Percentiles rank a stretch among this genome's conserved stretches.
phyloP scores from a whole-genome alignment of 2,329 filamentous ascomycete genomes.

The Corinectria fuckeliana region DNA sequence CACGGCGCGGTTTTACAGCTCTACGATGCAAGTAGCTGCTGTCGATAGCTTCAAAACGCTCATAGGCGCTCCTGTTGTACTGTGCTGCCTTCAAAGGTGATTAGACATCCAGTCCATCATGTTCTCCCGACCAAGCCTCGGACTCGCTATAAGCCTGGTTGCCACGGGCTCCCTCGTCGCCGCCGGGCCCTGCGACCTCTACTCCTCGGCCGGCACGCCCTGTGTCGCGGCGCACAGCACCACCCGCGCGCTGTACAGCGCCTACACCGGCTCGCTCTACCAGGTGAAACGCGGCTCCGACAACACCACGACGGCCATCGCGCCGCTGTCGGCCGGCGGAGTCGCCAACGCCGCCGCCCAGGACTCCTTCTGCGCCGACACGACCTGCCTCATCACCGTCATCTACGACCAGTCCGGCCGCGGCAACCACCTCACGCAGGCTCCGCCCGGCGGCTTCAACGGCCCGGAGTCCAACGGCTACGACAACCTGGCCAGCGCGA shows the following conservation, averaged over 20 bases:
- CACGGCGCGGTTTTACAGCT: no score
- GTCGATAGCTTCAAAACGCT: no score
- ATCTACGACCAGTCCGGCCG: conserved; percentile 71
- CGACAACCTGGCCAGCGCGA: conserved; percentile 66
- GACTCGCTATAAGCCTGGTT: conserved; percentile 21
- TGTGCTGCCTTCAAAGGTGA: not conserved
- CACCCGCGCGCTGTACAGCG: conserved; percentile 66
- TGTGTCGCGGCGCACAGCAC: conserved; percentile 70
- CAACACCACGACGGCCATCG: conserved; percentile 20
- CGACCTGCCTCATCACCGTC: conserved; percentile 67
- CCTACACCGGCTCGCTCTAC: conserved; percentile 62
- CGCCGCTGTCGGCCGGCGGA: conserved; percentile 62
- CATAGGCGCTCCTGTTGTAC: not conserved
- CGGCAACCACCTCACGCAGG: conserved; percentile 68
- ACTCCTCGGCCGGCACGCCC: conserved; percentile 63
- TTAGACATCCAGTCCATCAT: no score
- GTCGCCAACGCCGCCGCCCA: conserved; percentile 67
- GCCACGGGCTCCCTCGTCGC: conserved; percentile 11
- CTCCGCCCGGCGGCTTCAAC: conserved; percentile 59
- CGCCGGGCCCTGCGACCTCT: conserved; percentile 66
- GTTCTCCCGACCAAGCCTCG: not conserved
- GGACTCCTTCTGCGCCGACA: conserved; percentile 65
- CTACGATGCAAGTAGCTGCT: no score
- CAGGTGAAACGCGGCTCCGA: conserved; percentile 64
- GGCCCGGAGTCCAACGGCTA: conserved; percentile 63